Evolutionary conservation across 345 rosid species (phyloP).

Genomic region (Euphorbia pulcherrima): DNA sequence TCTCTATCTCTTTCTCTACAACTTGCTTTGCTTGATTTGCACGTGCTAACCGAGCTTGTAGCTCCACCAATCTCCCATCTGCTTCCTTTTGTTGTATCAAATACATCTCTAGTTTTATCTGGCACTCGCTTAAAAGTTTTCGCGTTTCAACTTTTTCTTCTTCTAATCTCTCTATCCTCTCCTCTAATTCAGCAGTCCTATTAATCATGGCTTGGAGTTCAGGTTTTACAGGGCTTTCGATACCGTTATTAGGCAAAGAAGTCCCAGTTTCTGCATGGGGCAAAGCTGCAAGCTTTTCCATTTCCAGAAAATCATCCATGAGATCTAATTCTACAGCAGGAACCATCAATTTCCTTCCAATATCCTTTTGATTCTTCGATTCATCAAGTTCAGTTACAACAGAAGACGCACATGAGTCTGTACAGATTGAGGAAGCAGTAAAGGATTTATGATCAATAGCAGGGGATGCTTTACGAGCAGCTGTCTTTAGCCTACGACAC

Average conservation of each 20-base stretch:
- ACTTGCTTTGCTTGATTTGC: constrained; percentile 46
- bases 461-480: constrained; percentile 37
- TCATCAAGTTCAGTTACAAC: constrained; percentile 45
- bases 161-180: constrained; percentile 48
- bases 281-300: constrained; percentile 77
- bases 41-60: constrained; percentile 36
- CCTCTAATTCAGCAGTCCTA: constrained; percentile 58
- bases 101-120: constrained; percentile 42
- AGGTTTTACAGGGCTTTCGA: constrained; percentile 33
- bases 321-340: constrained; percentile 57
- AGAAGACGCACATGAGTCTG: too few species aligned
- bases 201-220: constrained; percentile 47
- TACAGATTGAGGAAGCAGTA: constrained; percentile 48
- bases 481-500: constrained; percentile 59
- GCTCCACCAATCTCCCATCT: constrained; percentile 40
- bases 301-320: constrained; percentile 96
- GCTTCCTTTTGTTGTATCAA: constrained; percentile 41
- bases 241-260: constrained; percentile 31
- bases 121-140: constrained; percentile 44
- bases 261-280: constrained; percentile 42
- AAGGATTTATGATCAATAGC: constrained; percentile 44
- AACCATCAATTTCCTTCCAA: constrained; percentile 30
- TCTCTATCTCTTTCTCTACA: constrained; percentile 42
- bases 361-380: constrained; percentile 41
- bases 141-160: constrained; percentile 52